Percentiles rank a stretch among this genome's conserved stretches.
Evolutionary conservation across 495 filamentous ascomycete species (phyloP).

Genomic region (Letharia columbiana): DNA sequence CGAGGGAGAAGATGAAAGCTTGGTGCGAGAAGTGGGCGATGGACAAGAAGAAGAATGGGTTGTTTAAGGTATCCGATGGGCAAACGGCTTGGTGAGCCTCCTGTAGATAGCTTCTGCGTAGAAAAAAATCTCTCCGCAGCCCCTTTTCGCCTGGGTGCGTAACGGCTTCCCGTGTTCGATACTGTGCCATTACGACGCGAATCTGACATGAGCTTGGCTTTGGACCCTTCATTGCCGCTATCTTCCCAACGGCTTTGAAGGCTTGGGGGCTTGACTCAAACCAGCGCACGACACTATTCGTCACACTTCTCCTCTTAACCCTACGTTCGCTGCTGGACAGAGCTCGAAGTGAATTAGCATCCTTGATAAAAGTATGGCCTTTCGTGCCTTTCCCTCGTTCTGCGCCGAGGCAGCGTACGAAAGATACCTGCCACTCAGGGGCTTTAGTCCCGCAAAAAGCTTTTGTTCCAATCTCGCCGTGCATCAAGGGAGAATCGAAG

Average conservation of each 20-base stretch:
- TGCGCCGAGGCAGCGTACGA: neutral
- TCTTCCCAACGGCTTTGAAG: neutral
- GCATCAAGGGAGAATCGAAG: neutral
- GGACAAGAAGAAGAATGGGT: constrained; percentile 74
- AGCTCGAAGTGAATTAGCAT: neutral
- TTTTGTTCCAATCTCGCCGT: neutral
- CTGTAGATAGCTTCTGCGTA: neutral
- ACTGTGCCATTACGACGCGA: neutral
- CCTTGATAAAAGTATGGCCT: neutral
- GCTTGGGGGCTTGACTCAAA: neutral
- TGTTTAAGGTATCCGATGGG: constrained; percentile 46
- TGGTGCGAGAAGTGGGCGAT: constrained; percentile 84
- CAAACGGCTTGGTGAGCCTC: constrained; percentile 20
- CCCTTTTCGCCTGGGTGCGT: neutral
- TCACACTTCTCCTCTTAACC: neutral
- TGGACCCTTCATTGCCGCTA: neutral
- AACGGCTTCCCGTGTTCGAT: neutral
- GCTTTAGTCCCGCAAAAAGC: neutral
- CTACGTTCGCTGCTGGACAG: neutral
- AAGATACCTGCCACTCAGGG: neutral
- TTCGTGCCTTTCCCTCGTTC: neutral
- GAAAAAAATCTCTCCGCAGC: neutral
- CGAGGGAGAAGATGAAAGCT: constrained; percentile 72
- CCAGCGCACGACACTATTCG: neutral
- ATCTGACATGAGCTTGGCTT: neutral